Base-by-base conservation (phyloP, 306 rosid species). In the Dryas octopetala region DNA sequence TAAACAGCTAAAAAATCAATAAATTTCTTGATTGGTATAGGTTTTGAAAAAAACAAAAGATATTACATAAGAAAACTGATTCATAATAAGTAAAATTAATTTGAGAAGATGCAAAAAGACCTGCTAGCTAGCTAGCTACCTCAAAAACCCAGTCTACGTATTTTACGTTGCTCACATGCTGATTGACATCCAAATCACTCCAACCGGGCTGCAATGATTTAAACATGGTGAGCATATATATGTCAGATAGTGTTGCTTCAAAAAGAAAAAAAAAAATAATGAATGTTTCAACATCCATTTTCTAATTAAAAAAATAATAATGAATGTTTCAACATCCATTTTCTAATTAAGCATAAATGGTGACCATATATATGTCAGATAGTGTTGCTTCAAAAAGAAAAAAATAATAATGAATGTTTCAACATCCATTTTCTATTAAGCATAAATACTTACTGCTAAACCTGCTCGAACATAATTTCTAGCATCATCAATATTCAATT, bases 181-280 rank as follows among this genome's bases (percentile, higher is more conserved):
- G 64, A 23, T 74, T 79, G 48, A 79, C 44, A 71, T 71, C 79
- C 70, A 15, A 74, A 73, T 73, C 78, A 9, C 68, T 66, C 78
- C 74, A 79, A n/a, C 15, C 3, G 58, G 83, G 64, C 78, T 73
- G 68, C 58, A 9, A 3, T 3, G 52, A 48, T 48, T 48, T 48
- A 3, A 48, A 48, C 13, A 48, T 48, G 52, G 4, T 48, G 7
- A 48, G 15, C 52, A 48, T 10, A 0, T 48, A 4, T 48, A 0
- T 9, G 13, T 48, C 52, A 10, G 38, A 1, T 32, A 32, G 4
- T 46, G 7, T 48, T 48, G 52, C 52, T 48, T 48, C 52, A 48
- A 48, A 3, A 48, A 48, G 6, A 48, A 9, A 48, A 9, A 52
- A n/a, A 52, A 12, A 3, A 17, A 17, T 2, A 55, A 26, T 17